Base-by-base conservation (phyloP, 495 filamentous ascomycete species). In the Penicillium arizonense region DNA sequence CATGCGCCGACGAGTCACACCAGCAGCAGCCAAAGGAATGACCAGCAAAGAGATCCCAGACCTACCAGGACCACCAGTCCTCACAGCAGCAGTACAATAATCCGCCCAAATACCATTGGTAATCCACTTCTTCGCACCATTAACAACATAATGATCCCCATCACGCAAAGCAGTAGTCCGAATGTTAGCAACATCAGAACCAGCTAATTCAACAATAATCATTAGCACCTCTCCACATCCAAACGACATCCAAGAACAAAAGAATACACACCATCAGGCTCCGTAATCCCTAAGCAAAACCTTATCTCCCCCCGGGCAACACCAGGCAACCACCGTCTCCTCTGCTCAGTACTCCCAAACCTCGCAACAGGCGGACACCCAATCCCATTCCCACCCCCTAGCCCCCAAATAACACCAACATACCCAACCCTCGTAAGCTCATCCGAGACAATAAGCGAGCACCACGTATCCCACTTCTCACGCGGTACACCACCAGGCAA, bases 1-100 rank as follows among this genome's bases (percentile, higher is more conserved):
- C 23, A 89, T 95, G 76, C 90, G 86, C 67, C 90, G 86, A 39
- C 82, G 69, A 63, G 79, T 72, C 16, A 83, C 72, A 1, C 80
- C 80, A 2, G 61, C 47, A n/a, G 70, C 64, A 32, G 69, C 59
- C 42, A 81, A 56, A 3, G 79, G 76, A 26, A 83, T 79, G 8
- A 83, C 76, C 2, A 83, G 69, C 33, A 82, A 54, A 28, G 75
- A 78, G 26, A 83, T 73, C 3, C 80, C 80, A 24, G 52, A 47
- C 32, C 60, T 63, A 10, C 80, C 79, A 13, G 72, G 56, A 3
- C 76, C 78, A 14, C 80, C 80, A 6, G 79, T 83, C 20, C 80
- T 63, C 4, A 82, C 80, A 21, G 79, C 80, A 46, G 80, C 74
- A 2, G 79, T 83, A 28, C 75, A 73, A 56, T 77, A 78, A 37